phyloP scores from a whole-genome alignment of 306 rosid species.

The Rosa rugosa region DNA sequence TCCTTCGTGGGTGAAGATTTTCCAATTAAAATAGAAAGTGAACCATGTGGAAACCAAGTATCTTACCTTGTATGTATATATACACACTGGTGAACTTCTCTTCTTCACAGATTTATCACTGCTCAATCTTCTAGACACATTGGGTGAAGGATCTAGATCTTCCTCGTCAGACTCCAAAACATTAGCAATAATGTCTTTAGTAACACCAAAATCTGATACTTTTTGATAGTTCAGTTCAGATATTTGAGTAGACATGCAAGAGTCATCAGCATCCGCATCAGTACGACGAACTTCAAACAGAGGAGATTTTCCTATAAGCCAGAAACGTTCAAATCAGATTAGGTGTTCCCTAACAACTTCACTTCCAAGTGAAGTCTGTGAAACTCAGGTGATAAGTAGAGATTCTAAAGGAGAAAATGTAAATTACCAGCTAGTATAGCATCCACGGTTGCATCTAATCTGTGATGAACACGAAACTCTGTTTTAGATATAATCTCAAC shows the following conservation, averaged over 20 bases:
- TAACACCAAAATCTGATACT: constrained; percentile 34
- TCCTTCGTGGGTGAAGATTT: neutral
- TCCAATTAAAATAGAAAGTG: neutral
- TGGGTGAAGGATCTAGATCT: constrained; percentile 39
- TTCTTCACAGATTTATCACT: constrained; percentile 42
- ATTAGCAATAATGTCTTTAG: constrained; percentile 27
- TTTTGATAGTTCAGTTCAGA: constrained; percentile 39
- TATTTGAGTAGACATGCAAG: constrained; percentile 44
- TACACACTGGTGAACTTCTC: constrained; percentile 64
- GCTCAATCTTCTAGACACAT: constrained; percentile 44
- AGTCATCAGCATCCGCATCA: constrained; percentile 52
- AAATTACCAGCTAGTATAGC: constrained; percentile 83
- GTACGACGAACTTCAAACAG: constrained; percentile 74
- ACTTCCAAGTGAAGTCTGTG: neutral
- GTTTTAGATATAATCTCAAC: constrained; percentile 97
- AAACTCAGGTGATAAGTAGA: neutral
- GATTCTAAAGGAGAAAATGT: constrained; percentile 10
- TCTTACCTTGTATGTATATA: constrained; percentile 79
- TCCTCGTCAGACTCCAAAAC: constrained; percentile 50
- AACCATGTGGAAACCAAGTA: constrained; percentile 6
- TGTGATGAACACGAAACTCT: constrained; percentile 86
- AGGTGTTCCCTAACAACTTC: neutral
- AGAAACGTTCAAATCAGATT: constrained; percentile 14
- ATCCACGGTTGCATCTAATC: constrained; percentile 96
- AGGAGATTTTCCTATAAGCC: constrained; percentile 69